Percentiles rank a stretch among this genome's conserved stretches.
Conservation (phyloP, 2,329 filamentous ascomycete species). For the Colletotrichum viniferum region DNA sequence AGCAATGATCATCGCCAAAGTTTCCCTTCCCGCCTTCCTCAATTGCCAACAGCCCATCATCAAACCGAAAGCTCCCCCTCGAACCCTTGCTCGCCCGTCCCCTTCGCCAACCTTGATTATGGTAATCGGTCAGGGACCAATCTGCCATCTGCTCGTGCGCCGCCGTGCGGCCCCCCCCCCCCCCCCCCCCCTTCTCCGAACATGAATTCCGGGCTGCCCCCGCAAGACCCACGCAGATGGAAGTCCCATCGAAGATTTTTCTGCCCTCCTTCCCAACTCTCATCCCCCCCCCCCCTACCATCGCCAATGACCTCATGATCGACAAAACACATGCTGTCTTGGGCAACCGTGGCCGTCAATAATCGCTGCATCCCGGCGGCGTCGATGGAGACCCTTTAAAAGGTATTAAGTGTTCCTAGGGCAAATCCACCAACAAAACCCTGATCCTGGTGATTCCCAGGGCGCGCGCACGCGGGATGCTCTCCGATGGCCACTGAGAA, state of each 20-base stretch:
- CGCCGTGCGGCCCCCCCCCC: background rate
- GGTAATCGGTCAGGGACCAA: background rate
- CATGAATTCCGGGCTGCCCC: background rate
- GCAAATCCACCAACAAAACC: slow-evolving; percentile 6
- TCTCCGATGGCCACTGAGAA: slow-evolving; percentile 12
- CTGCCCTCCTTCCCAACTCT: background rate
- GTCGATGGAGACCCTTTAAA: slow-evolving; percentile 8
- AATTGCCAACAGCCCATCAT: background rate
- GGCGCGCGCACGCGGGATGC: background rate
- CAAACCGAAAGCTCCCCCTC: background rate
- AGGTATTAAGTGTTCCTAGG: background rate
- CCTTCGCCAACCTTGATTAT: background rate
- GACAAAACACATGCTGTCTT: background rate
- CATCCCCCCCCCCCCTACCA: background rate
- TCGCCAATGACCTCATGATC: slow-evolving; percentile 23
- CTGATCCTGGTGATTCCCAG: background rate
- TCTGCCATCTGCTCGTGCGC: background rate
- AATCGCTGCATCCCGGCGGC: slow-evolving; percentile 12
- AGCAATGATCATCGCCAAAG: slow-evolving; percentile 17
- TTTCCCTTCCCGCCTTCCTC: background rate
- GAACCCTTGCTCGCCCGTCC: background rate
- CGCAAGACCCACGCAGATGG: slow-evolving; percentile 14
- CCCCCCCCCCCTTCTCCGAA: background rate
- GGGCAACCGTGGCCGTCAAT: slow-evolving; percentile 18
- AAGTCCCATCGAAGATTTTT: slow-evolving; percentile 14